Conservation (phyloP, 202 grass and related monocot genomes). For the Setaria italica region DNA sequence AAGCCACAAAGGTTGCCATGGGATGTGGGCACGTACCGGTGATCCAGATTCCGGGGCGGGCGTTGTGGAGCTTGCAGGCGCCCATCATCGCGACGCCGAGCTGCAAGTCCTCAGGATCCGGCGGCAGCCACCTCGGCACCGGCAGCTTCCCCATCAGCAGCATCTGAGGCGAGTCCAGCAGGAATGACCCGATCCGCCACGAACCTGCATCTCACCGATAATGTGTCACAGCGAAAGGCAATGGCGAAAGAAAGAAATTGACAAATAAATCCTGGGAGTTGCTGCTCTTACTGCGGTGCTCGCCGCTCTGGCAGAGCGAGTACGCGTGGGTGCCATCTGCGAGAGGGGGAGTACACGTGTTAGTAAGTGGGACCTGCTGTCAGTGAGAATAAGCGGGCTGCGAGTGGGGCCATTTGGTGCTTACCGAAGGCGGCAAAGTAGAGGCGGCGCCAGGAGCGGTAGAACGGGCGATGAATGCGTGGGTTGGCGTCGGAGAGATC, state of each 20-base stretch:
- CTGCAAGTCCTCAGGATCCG: conserved; percentile 19
- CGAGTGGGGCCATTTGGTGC: background rate
- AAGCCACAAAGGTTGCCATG: background rate
- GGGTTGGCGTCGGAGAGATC: conserved; percentile 24
- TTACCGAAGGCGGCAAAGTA: conserved; percentile 80
- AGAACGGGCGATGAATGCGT: conserved; percentile 32
- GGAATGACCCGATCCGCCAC: conserved; percentile 77
- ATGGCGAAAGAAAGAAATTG: background rate
- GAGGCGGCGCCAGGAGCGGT: conserved; percentile 74
- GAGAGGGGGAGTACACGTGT: conserved; percentile 16
- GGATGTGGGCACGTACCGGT: conserved; percentile 55
- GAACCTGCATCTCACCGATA: conserved; percentile 54
- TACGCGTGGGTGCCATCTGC: conserved; percentile 82
- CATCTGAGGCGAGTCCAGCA: conserved; percentile 63
- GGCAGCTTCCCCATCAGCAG: conserved; percentile 69
- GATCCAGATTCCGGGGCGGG: conserved; percentile 88
- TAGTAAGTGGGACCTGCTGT: conserved; percentile 37
- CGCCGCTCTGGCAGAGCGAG: conserved; percentile 56
- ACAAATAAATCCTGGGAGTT: background rate
- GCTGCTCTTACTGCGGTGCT: conserved; percentile 72
- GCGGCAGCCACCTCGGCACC: conserved; percentile 53
- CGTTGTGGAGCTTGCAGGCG: conserved; percentile 60
- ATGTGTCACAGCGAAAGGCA: conserved; percentile 1
- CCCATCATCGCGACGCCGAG: conserved; percentile 59
- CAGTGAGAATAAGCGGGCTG: background rate